A percentile compares a stretch with the other conserved stretches of the same genome.
phyloP scores from a whole-genome alignment of 768 basidiomycete genomes.

The Mycena venus region DNA sequence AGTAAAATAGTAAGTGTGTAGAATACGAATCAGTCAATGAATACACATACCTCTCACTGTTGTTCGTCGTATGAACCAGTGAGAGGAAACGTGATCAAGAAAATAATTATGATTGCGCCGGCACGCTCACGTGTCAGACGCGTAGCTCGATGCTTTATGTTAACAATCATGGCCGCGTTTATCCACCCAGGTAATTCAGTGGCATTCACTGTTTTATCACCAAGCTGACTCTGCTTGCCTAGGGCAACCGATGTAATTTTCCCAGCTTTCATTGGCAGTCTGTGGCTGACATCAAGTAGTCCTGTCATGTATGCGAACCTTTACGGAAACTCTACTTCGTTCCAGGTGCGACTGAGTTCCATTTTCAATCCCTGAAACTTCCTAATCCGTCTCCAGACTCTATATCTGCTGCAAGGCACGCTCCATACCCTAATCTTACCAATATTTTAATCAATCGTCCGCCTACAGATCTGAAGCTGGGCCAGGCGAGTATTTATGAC shows the following conservation, averaged over 20 bases:
- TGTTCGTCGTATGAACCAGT: too few relatives aligned
- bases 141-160: too few relatives aligned
- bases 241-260: constrained; percentile 58
- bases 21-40: too few relatives aligned
- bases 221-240: constrained; percentile 30
- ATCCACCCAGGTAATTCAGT: constrained; percentile 45
- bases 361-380: neutral
- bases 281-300: constrained; percentile 39
- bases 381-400: constrained; percentile 57
- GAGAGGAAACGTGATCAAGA: too few relatives aligned
- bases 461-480: constrained; percentile 60
- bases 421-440: neutral
- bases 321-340: constrained; percentile 62
- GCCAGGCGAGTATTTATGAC: constrained; percentile 38
- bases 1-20: too few relatives aligned
- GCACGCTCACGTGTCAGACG: too few relatives aligned
- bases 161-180: constrained; percentile 64
- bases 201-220: neutral
- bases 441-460: constrained; percentile 18
- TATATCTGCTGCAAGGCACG: constrained; percentile 64
- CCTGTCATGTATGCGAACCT: constrained; percentile 70
- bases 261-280: neutral
- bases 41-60: too few relatives aligned
- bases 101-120: too few relatives aligned
- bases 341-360: constrained; percentile 7